Conservation (phyloP, 805 yeast species). For the Myxozyma vanderwaltii region DNA sequence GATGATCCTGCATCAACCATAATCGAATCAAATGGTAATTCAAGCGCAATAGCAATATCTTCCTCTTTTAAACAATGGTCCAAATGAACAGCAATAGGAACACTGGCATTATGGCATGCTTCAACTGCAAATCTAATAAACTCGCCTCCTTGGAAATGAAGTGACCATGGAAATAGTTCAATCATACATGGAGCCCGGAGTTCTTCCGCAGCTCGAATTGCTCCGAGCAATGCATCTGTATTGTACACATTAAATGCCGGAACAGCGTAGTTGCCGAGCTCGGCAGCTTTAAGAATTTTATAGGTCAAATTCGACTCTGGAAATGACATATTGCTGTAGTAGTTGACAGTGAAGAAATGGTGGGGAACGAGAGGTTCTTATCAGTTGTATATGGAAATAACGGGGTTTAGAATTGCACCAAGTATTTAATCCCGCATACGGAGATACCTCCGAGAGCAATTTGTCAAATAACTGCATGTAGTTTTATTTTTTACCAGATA, state of each 20-base stretch:
- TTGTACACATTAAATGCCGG: slow-evolving; percentile 42
- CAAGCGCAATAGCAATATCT: slow-evolving; percentile 41
- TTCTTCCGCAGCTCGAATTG: slow-evolving; percentile 44
- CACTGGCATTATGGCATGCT: slow-evolving; percentile 39
- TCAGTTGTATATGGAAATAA: neutral
- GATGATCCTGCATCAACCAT: slow-evolving; percentile 46
- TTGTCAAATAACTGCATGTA: too few relatives aligned
- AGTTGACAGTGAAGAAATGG: neutral
- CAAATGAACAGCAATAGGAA: slow-evolving; percentile 44
- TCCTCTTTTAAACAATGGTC: slow-evolving; percentile 44
- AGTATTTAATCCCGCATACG: neutral
- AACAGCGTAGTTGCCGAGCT: slow-evolving; percentile 41
- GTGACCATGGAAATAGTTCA: slow-evolving; percentile 45
- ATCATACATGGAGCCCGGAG: slow-evolving; percentile 42
- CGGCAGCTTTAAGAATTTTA: slow-evolving; percentile 40
- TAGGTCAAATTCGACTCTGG: slow-evolving; percentile 37
- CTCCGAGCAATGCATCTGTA: slow-evolving; percentile 42
- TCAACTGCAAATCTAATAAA: slow-evolving; percentile 38
- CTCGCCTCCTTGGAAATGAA: slow-evolving; percentile 40
- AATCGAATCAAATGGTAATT: slow-evolving; percentile 45
- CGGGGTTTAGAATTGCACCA: neutral
- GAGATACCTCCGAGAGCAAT: neutral
- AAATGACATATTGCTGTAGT: slow-evolving; percentile 2
- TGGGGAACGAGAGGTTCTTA: neutral
- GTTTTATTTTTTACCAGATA: neutral